Base-by-base conservation (phyloP, 345 rosid species). In the Camelina neglecta region DNA sequence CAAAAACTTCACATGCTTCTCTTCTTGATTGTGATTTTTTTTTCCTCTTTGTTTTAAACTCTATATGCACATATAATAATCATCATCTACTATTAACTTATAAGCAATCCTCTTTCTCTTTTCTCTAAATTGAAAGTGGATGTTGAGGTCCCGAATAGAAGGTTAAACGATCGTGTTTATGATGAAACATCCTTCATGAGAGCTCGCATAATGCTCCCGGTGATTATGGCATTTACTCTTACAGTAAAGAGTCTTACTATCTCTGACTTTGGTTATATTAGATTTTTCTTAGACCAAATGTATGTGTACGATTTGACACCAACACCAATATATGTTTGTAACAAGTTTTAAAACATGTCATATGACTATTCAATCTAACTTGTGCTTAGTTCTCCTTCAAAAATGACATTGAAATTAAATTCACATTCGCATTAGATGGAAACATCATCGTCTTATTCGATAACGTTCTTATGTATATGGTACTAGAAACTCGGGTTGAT, bases 1-100 rank as follows among this genome's bases (percentile, higher is more conserved):
- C 62, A 39, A 59, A 44, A 38, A 59, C 36, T 59, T 75, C 72
- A 67, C 73, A 66, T 74, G 78, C 60, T 15, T 48, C 10, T 6
- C 62, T 15, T 66, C 77, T 59, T 74, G 65, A 56, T 65, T 73
- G 64, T 50, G 70, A 31, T 50, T 49, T 7, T 13, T 7, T 48
- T 15, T 62, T 53, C 47, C 62, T 21, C 45, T 24, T 55, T 73
- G 55, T 33, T 51, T 51, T 48, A 49, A 50, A 62, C 53, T 38
- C 68, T 72, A 35, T 35, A 60, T 7, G 16, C 75, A 41, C 64
- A 47, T 55, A 31, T 29, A 35, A 0, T 29, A 63, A 9, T 31
- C 29, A 45, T 42, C 44, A 15, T 73, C 13, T 21, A 49, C n/a
- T 63, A 53, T 35, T 35, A 3, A 36, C 71, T 73, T 65, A 11